phyloP scores from a whole-genome alignment of 257 asterid species.

The Solanum clarkiae region DNA sequence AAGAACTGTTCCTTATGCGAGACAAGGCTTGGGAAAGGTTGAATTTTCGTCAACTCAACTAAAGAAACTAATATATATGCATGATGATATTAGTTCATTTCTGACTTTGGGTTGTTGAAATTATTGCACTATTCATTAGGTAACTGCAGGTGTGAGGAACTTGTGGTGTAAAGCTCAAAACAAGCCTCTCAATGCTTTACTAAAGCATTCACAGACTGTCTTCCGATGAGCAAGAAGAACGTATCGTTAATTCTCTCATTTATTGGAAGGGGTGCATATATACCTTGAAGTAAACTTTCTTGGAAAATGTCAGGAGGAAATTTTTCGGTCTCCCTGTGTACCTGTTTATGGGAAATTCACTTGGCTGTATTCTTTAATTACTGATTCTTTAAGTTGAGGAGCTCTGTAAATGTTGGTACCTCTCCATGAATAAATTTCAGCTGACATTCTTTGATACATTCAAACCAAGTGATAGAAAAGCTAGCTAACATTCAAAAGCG shows the following conservation, averaged over 20 bases:
- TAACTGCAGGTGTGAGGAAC: conserved; percentile 41
- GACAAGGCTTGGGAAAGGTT: conserved; percentile 62
- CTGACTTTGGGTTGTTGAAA: background rate
- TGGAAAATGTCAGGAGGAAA: background rate
- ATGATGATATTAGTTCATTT: background rate
- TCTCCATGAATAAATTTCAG: background rate
- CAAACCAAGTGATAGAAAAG: background rate
- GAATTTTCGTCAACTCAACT: background rate
- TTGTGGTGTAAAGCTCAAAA: conserved; percentile 32
- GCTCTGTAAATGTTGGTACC: background rate
- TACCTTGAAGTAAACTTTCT: background rate
- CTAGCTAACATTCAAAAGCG: background rate
- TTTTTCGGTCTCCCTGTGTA: background rate
- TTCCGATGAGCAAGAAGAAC: conserved; percentile 23
- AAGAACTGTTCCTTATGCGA: conserved; percentile 63
- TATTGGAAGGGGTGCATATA: background rate
- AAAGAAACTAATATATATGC: background rate
- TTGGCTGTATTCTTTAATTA: background rate
- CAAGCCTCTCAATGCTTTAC: conserved; percentile 32
- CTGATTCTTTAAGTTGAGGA: background rate
- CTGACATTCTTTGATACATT: background rate
- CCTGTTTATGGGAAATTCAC: background rate
- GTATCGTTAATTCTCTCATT: background rate
- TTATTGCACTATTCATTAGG: conserved; percentile 3
- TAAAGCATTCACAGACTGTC: conserved; percentile 44